These are phyloP conservation scores for Saccharomycopsis synnaedendra DNA, from an alignment of 805 yeast species.

Conservation along the genomic window DNA sequence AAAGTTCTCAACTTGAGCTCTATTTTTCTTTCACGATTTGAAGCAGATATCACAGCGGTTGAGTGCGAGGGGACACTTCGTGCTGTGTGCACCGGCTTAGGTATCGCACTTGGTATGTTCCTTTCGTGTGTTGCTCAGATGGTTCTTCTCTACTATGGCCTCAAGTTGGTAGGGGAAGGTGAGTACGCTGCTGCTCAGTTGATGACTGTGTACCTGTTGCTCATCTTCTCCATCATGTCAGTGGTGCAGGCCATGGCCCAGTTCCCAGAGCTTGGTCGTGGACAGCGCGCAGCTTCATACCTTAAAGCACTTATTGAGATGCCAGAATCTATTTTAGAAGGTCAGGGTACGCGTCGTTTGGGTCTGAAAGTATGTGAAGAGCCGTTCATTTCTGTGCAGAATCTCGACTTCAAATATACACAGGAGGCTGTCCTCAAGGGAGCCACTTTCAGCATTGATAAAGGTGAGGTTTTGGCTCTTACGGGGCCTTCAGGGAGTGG, in stretches of 20 bases:
- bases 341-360: background rate
- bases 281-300: constrained; percentile 59
- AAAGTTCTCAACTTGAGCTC: constrained; percentile 40
- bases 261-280: constrained; percentile 73
- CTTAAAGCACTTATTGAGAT: constrained; percentile 21
- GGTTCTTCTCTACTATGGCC: constrained; percentile 68
- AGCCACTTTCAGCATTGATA: constrained; percentile 30
- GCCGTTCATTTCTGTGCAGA: constrained; percentile 28
- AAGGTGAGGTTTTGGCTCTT: constrained; percentile 48
- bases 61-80: constrained; percentile 34
- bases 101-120: constrained; percentile 46
- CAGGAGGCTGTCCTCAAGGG: constrained; percentile 26
- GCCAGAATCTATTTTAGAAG: background rate
- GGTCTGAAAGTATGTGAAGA: constrained; percentile 17
- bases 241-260: constrained; percentile 48
- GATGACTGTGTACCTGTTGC: constrained; percentile 58
- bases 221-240: constrained; percentile 61
- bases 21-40: constrained; percentile 33
- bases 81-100: constrained; percentile 54
- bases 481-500: constrained; percentile 90
- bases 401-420: constrained; percentile 32
- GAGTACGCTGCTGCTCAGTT: constrained; percentile 47
- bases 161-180: constrained; percentile 45
- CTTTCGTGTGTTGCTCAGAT: constrained; percentile 55
- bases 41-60: constrained; percentile 23